Evolutionary conservation across 2,329 filamentous ascomycete species (phyloP).

Genomic region (Xylariaceae sp.): DNA sequence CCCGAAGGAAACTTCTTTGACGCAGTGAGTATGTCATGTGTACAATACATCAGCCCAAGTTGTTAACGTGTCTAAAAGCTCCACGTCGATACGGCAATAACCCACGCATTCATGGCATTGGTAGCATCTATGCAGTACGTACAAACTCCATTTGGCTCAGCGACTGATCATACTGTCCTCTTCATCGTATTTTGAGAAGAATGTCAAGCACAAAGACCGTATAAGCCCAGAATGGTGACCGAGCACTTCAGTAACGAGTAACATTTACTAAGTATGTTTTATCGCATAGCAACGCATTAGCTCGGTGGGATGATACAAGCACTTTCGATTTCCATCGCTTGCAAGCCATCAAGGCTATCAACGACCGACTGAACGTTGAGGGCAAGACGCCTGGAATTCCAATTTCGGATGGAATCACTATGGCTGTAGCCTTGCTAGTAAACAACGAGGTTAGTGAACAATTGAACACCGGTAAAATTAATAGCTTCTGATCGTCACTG

Average conservation of each 20-base stretch:
- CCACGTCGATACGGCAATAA: slow-evolving; percentile 32
- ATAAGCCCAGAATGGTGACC: no score
- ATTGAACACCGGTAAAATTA: background rate
- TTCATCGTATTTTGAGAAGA: background rate
- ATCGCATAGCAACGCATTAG: slow-evolving; percentile 26
- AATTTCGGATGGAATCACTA: slow-evolving; percentile 33
- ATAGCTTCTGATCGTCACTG: background rate
- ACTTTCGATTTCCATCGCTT: slow-evolving; percentile 35
- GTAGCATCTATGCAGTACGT: slow-evolving; percentile 34
- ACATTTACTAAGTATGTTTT: slow-evolving; percentile 3
- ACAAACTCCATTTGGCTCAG: background rate
- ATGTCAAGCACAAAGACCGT: background rate
- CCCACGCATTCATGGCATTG: slow-evolving; percentile 34
- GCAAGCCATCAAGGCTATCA: slow-evolving; percentile 33
- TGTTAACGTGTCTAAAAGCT: slow-evolving; percentile 22
- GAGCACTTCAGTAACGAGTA: no score
- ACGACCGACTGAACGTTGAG: slow-evolving; percentile 32
- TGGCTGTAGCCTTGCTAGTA: slow-evolving; percentile 33
- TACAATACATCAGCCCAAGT: background rate
- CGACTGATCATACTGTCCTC: background rate
- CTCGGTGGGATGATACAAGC: slow-evolving; percentile 32
- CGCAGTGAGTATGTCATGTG: slow-evolving; percentile 22
- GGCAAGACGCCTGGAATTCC: slow-evolving; percentile 28
- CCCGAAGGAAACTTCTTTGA: slow-evolving; percentile 32
- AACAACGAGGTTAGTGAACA: slow-evolving; percentile 29